Conservation (phyloP, 805 yeast genomes). For the Barnettozyma sucrosica region DNA sequence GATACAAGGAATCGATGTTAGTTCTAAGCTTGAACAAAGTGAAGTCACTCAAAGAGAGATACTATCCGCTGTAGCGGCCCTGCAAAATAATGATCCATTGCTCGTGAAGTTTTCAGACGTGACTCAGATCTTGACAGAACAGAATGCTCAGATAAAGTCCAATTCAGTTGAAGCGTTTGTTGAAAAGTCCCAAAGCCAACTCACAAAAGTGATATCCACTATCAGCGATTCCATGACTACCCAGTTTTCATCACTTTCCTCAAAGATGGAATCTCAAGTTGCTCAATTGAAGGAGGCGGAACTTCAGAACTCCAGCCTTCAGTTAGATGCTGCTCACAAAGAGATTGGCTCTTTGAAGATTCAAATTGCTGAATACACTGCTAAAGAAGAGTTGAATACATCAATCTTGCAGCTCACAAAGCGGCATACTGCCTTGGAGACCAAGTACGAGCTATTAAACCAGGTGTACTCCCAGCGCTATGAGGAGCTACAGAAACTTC, state of each 20-base stretch:
- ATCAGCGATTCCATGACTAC: background rate
- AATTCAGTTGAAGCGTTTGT: background rate
- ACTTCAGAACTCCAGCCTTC: constrained; percentile 8
- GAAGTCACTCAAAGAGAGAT: background rate
- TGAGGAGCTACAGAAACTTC: constrained; percentile 25
- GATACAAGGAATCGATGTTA: background rate
- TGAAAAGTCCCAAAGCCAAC: background rate
- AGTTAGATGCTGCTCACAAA: constrained; percentile 14
- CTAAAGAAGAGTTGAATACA: background rate
- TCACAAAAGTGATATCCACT: background rate
- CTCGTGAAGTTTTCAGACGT: background rate
- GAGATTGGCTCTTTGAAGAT: constrained; percentile 14
- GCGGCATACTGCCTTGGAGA: constrained; percentile 17
- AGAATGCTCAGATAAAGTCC: background rate
- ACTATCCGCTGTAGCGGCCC: background rate
- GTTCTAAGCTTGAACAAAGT: background rate
- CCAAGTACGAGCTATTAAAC: constrained; percentile 21
- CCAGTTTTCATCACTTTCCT: background rate
- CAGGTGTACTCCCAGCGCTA: constrained; percentile 22
- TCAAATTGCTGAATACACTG: constrained; percentile 8
- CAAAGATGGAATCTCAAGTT: background rate
- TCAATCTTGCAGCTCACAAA: constrained; percentile 15
- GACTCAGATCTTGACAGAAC: background rate
- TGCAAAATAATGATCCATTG: background rate
- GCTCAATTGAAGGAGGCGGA: background rate